phyloP scores from a whole-genome alignment of 2,329 filamentous ascomycete genomes.

The Alternaria sp. region DNA sequence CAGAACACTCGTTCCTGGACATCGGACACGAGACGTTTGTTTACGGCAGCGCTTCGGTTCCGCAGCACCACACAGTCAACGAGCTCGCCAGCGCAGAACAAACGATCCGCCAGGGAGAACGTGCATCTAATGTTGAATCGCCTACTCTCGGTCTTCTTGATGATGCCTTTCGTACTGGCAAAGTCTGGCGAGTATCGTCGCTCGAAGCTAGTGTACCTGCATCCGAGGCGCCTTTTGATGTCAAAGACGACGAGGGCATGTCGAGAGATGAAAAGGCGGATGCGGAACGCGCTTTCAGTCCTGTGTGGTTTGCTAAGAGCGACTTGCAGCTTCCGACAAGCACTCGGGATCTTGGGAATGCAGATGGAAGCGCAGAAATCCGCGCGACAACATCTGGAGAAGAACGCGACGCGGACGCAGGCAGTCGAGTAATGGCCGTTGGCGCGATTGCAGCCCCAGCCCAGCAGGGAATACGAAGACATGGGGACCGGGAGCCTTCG shows the following conservation, averaged over 20 bases:
- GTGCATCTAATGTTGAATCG: not conserved
- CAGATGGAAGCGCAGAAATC: not conserved
- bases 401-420: not conserved
- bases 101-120: not conserved
- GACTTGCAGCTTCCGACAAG: conserved; percentile 15
- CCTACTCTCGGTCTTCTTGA: not conserved
- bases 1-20: not conserved
- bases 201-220: conserved; percentile 16
- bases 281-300: conserved; percentile 3
- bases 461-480: conserved; percentile 10
- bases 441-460: not conserved
- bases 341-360: not conserved
- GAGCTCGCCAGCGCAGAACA: not conserved
- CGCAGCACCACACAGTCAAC: not conserved
- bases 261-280: not conserved
- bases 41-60: not conserved
- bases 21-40: not conserved
- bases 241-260: conserved; percentile 13
- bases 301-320: conserved; percentile 18
- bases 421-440: conserved; percentile 1
- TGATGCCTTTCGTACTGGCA: not conserved
- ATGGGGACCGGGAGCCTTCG: conserved; percentile 9
- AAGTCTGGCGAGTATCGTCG: conserved; percentile 10
- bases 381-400: not conserved
- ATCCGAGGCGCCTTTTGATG: conserved; percentile 18